phyloP scores from a whole-genome alignment of 257 asterid species.

The Petrea volubilis region DNA sequence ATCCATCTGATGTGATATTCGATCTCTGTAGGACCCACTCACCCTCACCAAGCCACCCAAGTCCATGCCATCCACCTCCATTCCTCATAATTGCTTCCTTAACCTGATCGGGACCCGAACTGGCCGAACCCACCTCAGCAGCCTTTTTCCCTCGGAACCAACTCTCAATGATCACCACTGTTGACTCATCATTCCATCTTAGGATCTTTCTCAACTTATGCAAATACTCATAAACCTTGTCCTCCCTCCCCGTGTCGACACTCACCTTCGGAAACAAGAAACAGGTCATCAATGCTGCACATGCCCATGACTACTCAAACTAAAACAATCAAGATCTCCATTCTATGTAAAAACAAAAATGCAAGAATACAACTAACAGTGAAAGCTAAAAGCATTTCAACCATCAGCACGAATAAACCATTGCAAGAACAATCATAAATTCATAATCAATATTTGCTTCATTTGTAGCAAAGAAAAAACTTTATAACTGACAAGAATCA shows the following conservation, averaged over 20 bases:
- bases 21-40: conserved; percentile 64
- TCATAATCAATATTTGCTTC: background rate
- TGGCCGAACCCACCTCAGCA: conserved; percentile 40
- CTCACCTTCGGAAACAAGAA: conserved; percentile 59
- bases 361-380: background rate
- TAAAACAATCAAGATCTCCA: background rate
- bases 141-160: conserved; percentile 75
- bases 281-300: background rate
- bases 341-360: background rate
- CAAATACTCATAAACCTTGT: conserved; percentile 79
- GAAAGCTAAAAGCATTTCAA: background rate
- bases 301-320: background rate
- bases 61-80: conserved; percentile 99
- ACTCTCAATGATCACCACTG: conserved; percentile 54
- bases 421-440: background rate
- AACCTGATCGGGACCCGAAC: conserved; percentile 44
- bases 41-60: conserved; percentile 88
- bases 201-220: conserved; percentile 69
- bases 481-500: background rate
- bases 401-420: background rate
- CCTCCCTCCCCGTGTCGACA: conserved; percentile 49
- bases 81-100: conserved; percentile 58
- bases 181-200: conserved; percentile 53
- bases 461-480: background rate
- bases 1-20: conserved; percentile 50